These are phyloP conservation scores for Rutstroemia sp. DNA, from an alignment of 2,329 filamentous ascomycete genomes.

Conservation along the genomic window DNA sequence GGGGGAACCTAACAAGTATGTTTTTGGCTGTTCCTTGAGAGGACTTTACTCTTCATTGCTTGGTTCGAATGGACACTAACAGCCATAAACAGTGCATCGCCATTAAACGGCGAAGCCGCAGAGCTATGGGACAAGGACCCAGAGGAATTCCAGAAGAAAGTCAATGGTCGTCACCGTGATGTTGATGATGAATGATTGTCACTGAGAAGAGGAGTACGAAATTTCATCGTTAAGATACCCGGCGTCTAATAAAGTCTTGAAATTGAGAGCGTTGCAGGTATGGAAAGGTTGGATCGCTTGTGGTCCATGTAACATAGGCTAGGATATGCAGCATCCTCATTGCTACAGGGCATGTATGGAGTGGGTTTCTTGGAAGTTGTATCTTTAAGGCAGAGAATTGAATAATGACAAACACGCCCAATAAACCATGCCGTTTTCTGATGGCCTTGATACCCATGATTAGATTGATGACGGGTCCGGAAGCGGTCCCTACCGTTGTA, in stretches of 20 bases:
- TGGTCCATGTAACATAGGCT: not conserved
- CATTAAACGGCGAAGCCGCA: slow-evolving; percentile 91
- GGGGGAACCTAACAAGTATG: slow-evolving; percentile 97
- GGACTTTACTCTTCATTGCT: not conserved
- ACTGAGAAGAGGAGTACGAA: not conserved
- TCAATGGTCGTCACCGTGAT: slow-evolving; percentile 54
- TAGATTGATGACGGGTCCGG: too few relatives aligned
- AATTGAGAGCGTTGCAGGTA: not conserved
- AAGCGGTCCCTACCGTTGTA: too few relatives aligned
- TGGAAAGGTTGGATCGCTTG: not conserved
- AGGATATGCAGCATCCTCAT: not conserved
- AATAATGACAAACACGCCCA: too few relatives aligned
- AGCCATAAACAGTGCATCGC: slow-evolving; percentile 63
- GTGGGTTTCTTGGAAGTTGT: too few relatives aligned
- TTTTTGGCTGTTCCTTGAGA: slow-evolving; percentile 15
- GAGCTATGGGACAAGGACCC: slow-evolving; percentile 90
- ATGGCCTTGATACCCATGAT: too few relatives aligned
- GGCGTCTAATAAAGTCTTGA: not conserved
- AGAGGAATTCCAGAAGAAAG: slow-evolving; percentile 78
- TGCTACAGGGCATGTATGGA: not conserved
- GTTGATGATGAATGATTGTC: slow-evolving; percentile 49
- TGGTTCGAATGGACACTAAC: slow-evolving; percentile 9
- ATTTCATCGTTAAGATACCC: not conserved
- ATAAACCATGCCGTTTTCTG: too few relatives aligned
- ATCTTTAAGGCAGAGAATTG: too few relatives aligned